These are phyloP conservation scores for Exserohilum rostratum DNA, from an alignment of 2,329 filamentous ascomycete genomes.

Conservation along the genomic window DNA sequence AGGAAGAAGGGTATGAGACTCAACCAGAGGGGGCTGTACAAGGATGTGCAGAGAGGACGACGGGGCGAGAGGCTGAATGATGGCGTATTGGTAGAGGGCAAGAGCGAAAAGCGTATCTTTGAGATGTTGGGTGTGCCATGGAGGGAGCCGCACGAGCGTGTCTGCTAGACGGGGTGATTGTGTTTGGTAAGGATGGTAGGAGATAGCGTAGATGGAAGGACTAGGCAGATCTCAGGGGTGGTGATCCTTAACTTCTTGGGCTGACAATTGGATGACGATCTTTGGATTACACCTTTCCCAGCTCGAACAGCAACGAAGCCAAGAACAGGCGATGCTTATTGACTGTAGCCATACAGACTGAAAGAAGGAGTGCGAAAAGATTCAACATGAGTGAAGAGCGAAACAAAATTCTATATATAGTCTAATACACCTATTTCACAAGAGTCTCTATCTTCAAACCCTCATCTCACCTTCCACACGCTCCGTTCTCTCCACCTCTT, in stretches of 20 bases:
- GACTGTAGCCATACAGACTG: no score
- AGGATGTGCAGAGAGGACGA: slow-evolving; percentile 67
- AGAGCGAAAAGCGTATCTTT: slow-evolving; percentile 80
- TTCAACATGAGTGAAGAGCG: not conserved
- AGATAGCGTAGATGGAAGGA: not conserved
- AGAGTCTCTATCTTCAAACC: not conserved
- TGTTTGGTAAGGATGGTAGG: not conserved
- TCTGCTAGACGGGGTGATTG: slow-evolving; percentile 26
- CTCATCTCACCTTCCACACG: not conserved
- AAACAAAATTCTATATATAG: not conserved
- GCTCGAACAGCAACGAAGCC: no score
- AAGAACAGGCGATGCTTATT: no score
- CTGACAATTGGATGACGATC: no score
- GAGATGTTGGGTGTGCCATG: slow-evolving; percentile 82
- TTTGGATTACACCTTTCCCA: not conserved
- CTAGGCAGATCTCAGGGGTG: not conserved
- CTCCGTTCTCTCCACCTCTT: slow-evolving; percentile 6
- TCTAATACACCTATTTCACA: not conserved
- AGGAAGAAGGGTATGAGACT: slow-evolving; percentile 81
- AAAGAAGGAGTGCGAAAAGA: no score
- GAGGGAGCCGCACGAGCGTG: slow-evolving; percentile 60
- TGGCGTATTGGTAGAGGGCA: slow-evolving; percentile 74
- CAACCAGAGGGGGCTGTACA: slow-evolving; percentile 82
- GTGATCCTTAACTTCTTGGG: not conserved
- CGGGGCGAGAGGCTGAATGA: slow-evolving; percentile 66